These are phyloP conservation scores for Phytophthora pinifolia DNA, from an alignment of 352 stramenopile genomes.

Conservation along the genomic window DNA sequence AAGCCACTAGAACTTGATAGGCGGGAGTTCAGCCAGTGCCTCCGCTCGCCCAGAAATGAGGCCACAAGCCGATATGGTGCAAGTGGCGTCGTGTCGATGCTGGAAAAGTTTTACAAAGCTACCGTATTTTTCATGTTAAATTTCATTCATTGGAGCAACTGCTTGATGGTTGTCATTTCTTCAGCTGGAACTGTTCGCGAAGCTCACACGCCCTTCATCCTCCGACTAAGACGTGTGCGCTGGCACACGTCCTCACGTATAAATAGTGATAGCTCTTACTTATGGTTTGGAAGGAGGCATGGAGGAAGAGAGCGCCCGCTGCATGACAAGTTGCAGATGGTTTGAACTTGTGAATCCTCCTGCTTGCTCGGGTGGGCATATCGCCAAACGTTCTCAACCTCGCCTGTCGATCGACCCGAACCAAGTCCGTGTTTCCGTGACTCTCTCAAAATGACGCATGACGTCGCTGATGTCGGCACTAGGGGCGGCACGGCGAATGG, in stretches of 20 bases:
- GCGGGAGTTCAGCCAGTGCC: background rate
- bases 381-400: conserved; percentile 11
- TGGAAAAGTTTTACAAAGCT: background rate
- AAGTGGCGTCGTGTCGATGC: conserved; percentile 28
- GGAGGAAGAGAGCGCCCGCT: conserved; percentile 4
- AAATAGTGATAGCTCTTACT: conserved; percentile 17
- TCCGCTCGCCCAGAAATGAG: conserved; percentile 3
- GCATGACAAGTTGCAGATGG: conserved; percentile 4
- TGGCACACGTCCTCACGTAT: conserved; percentile 21
- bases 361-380: conserved; percentile 6
- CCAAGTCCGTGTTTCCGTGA: background rate
- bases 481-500: conserved; percentile 24
- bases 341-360: conserved; percentile 3
- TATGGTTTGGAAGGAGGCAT: background rate
- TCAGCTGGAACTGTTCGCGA: too few relatives aligned
- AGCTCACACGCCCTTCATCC: conserved; percentile 2
- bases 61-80: conserved; percentile 19
- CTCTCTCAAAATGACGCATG: conserved; percentile 18
- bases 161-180: too few relatives aligned
- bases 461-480: conserved; percentile 9
- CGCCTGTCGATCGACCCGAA: background rate
- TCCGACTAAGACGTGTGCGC: conserved; percentile 4
- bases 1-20: conserved; percentile 2
- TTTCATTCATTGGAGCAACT: too few relatives aligned
- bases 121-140: too few relatives aligned